Evolutionary conservation across 2,329 filamentous ascomycete species (phyloP), one percentile per base, ranked within the genome.

Genomic region (Orbilia javanica): DNA sequence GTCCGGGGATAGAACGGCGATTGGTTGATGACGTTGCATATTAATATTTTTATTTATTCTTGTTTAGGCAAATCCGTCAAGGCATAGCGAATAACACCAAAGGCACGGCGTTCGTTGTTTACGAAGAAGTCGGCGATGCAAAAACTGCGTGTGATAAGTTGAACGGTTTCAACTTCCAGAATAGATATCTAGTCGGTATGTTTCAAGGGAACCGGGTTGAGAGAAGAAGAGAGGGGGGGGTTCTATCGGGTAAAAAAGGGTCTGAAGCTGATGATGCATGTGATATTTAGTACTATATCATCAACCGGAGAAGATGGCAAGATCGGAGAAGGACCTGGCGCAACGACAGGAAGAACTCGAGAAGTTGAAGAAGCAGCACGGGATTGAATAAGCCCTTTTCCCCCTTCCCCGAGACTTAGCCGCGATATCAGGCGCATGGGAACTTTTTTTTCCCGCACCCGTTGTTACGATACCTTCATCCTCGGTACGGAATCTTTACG

Each of bases 101-200:
- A 86, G 96, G 96, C 84, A 99, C 96, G 67, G 96, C 95, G 81
- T 99, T 97, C 86, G 96, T 99, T 82, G 96, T 99, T 86, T 99
- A 97, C 88, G 96, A 98, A 86, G 96, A 99, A 89, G 95, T 98
- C 82, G 92, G 96, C 89, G 96, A 99, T 88, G 94, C 96, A 82
- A 99, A 99, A 88, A 91, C 94, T 86, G 96, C 96, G 84, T 98
- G 96, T 88, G 96, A 99, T 88, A 97, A 98, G 88, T 89, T 99
- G 85, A 99, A 99, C 88, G 96, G 96, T 84, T 99, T 97, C 90
- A 99, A 99, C 88, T 99, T 99, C 86, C 96, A 99, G 88, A 97
- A 95, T 87, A 92, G 96, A 85, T 99, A 99, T 86, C 93, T 99
- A 82, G 96, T 99, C 83, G 94, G 93, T 96, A 89, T 79, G 93